Evolutionary conservation across 345 rosid species (phyloP), one percentile per base, ranked within the genome.

Genomic region (Eucalyptus polyanthemos): DNA sequence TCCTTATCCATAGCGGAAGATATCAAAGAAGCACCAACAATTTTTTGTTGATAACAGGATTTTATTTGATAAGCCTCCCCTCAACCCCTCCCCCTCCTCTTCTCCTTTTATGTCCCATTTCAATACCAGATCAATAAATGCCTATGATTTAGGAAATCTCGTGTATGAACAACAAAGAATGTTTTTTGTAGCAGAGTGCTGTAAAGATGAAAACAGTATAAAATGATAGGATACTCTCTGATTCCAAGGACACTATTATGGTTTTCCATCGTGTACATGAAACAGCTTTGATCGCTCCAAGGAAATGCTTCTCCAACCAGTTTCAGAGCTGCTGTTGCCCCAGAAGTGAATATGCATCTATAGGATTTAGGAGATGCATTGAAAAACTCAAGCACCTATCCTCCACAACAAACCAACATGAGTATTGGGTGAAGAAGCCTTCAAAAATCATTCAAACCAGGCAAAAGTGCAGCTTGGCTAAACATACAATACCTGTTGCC

Each of bases 201-300:
- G 37, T 29, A 60, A 42, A 44, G 51, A 45, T 8, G 54, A 25
- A 47, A 62, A 9, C 17, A 45, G 58, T n/a, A 81, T 31, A 22
- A 5, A 87, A 34, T 90, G 85, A 76, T 4, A 76, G 95, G 95
- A 96, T 97, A 97, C 98, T 97, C 99, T 94, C 99, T 94, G 86
- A 98, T 96, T 89, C 99, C 99, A 89, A 97, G 98, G 81, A 97
- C 99, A 85, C 99, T 98, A 88, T 98, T 98, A 91, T 98, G 99
- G 91, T 98, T 98, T 93, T 97, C 99, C 96, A 93, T 94, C 16
- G 99, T 94, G 90, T 98, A 97, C 96, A 95, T 92, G 92, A 94
- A 98, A 89, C 91, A 90, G 92, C 99, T 95, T 62, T 89, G 88
- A 3, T 90, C 69, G 89, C 93, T 94, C 99, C 99, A 98, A 6